phyloP scores from a whole-genome alignment of 495 filamentous ascomycete genomes.

The Daldinia concentrica region DNA sequence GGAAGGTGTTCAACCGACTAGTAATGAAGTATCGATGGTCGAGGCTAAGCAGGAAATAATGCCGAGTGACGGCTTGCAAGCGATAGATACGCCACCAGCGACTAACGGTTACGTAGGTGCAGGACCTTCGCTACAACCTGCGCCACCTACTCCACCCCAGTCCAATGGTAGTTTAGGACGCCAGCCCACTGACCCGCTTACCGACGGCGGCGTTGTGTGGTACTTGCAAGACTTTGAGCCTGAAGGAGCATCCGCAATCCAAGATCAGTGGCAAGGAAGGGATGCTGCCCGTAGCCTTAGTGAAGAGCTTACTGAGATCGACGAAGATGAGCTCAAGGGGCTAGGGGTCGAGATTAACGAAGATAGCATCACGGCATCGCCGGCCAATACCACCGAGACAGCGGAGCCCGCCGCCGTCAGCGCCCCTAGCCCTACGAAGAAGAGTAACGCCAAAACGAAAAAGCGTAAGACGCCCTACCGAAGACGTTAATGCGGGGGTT shows the following conservation, averaged over 20 bases:
- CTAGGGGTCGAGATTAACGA: conserved; percentile 57
- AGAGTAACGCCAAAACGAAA: conserved; percentile 43
- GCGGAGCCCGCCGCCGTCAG: conserved; percentile 25
- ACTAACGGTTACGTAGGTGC: conserved; percentile 48
- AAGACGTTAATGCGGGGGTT: conserved; percentile 32
- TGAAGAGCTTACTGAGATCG: conserved; percentile 87
- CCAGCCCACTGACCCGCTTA: conserved; percentile 63
- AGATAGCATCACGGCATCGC: conserved; percentile 54
- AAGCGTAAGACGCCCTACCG: conserved; percentile 47
- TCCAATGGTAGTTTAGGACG: conserved; percentile 57
- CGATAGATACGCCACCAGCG: conserved; percentile 52
- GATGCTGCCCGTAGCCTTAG: conserved; percentile 81
- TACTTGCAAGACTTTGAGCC: conserved; percentile 86
- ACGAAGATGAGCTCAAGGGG: conserved; percentile 83
- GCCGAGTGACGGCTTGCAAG: conserved; percentile 46
- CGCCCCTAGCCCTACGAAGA: conserved; percentile 38
- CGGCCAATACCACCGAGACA: conserved; percentile 41
- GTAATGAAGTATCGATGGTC: conserved; percentile 23
- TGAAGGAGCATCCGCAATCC: conserved; percentile 70
- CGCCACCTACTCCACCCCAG: conserved; percentile 58
- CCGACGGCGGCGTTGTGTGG: conserved; percentile 84
- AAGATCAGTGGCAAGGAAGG: conserved; percentile 80
- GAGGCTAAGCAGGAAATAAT: conserved; percentile 32
- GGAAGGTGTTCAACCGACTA: conserved; percentile 48
- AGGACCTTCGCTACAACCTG: conserved; percentile 45